Base-by-base conservation (phyloP, 75 land plant genomes). In the Cunninghamia lanceolata region DNA sequence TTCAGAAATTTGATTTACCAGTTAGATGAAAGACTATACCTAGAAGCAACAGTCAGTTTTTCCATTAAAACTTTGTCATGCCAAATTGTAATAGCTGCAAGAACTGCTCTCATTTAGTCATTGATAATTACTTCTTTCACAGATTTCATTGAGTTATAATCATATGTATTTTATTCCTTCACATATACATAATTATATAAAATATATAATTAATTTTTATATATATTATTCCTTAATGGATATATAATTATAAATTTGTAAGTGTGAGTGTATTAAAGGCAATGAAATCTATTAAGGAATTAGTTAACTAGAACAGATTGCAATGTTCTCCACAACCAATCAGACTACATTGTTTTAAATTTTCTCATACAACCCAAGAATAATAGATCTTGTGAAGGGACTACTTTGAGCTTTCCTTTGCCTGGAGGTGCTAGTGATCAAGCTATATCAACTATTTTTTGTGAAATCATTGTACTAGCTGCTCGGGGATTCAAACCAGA, bases 401-500 rank as follows among this genome's bases (percentile, higher is more conserved):
- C 96, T 70, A 98, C 94, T n/a, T 85, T 98, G 16, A 98, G 96
- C 86, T 81, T 98, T 54, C 99, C 99, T 66, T 85, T 98, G 84
- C 99, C 99, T 32, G 98, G 99, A 88, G 99, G 99, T 2, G 95
- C 98, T 32, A 98, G 99, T 75, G 95, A 98, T 85, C 84, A 52
- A 80, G 86, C 97, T 50, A 96, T 98, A 96, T 91, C 93, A 73
- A 68, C 86, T 83, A 93, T 93, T 32, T 95, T 98, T 91, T 93
- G 96, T 84, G 96, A 96, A 87, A 91, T 98, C 82, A 96, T 98
- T 86, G 94, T 86, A 25, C 99, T 96, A 83, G 89, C 88, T 88
- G 97, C 96, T 46, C 95, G 94, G 82, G 93, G 96, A 85, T 98
- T 98, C 86, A 95, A 94, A 90, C 99, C 99, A 68, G 99, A 98